A percentile compares a stretch with the other conserved stretches of the same genome.
Conservation (phyloP, 352 stramenopile genomes). For the Pythium angustatum region DNA sequence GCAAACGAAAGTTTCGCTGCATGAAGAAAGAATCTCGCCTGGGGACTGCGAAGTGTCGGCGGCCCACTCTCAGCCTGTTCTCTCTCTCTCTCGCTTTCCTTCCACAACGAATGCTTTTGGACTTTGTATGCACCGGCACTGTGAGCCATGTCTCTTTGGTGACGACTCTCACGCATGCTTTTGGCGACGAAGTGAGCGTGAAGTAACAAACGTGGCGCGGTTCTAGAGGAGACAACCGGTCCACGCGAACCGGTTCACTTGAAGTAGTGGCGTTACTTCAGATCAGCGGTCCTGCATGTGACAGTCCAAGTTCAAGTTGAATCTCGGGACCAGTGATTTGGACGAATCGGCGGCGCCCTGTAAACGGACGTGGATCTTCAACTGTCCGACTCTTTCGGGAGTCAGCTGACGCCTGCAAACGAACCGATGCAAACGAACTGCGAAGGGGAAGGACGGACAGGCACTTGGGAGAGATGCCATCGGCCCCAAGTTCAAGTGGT, state of each 20-base stretch:
- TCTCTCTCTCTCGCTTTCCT: background rate
- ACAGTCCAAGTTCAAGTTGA: conserved; percentile 28
- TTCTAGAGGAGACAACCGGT: background rate
- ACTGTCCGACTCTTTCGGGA: background rate
- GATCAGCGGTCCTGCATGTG: conserved; percentile 3
- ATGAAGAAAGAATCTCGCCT: too few species aligned
- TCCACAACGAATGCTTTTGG: too few species aligned
- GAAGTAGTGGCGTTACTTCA: conserved; percentile 20
- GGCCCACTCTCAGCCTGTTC: background rate
- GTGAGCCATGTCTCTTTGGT: background rate
- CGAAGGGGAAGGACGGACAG: background rate
- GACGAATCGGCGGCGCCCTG: conserved; percentile 1
- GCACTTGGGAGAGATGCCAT: background rate
- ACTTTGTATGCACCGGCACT: too few species aligned
- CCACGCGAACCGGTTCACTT: background rate
- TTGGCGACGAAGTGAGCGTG: background rate
- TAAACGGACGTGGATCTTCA: conserved; percentile 15
- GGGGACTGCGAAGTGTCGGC: background rate
- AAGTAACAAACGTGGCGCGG: too few species aligned
- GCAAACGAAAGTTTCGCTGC: too few species aligned
- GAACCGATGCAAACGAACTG: conserved; percentile 4
- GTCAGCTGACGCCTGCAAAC: conserved; percentile 9
- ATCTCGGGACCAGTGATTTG: conserved; percentile 10
- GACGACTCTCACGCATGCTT: background rate
- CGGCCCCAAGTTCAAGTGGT: conserved; percentile 9